Percentiles rank a stretch among this genome's conserved stretches.
phyloP scores from a whole-genome alignment of 495 filamentous ascomycete species.

The Daldinia concentrica region DNA sequence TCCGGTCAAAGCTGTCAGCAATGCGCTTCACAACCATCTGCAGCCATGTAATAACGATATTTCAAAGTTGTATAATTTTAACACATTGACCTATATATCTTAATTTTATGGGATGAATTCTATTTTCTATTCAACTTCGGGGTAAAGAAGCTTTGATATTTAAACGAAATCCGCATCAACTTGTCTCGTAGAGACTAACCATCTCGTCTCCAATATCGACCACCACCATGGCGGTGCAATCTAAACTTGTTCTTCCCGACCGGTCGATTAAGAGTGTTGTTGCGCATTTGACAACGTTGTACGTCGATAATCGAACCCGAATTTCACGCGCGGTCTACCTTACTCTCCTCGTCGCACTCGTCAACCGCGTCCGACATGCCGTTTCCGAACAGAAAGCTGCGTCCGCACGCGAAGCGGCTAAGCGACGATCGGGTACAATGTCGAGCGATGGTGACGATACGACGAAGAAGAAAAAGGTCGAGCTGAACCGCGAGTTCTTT shows the following conservation, averaged over 20 bases:
- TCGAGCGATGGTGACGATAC: slow-evolving; percentile 55
- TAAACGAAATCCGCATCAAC: slow-evolving; percentile 2
- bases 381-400: slow-evolving; percentile 93
- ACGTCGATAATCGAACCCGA: slow-evolving; percentile 84
- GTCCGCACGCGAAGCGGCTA: slow-evolving; percentile 72
- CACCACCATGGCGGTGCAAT: slow-evolving; percentile 77
- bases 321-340: slow-evolving; percentile 94
- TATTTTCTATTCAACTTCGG: not conserved
- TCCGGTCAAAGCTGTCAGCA: not conserved
- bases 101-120: slow-evolving; percentile 11
- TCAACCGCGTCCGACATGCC: slow-evolving; percentile 90
- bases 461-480: slow-evolving; percentile 79
- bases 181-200: not conserved
- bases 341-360: slow-evolving; percentile 86
- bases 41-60: slow-evolving; percentile 40
- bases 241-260: slow-evolving; percentile 74
- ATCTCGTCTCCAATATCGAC: slow-evolving; percentile 5
- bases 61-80: slow-evolving; percentile 22
- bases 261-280: slow-evolving; percentile 78
- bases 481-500: slow-evolving; percentile 96
- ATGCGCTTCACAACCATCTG: not conserved
- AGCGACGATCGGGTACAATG: slow-evolving; percentile 66
- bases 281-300: slow-evolving; percentile 75
- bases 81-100: slow-evolving; percentile 10
- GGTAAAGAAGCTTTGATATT: slow-evolving; percentile 24